Evolutionary conservation across 1,284 basidiomycete genomes (phyloP).

Genomic region (Ceratobasidium sp.): DNA sequence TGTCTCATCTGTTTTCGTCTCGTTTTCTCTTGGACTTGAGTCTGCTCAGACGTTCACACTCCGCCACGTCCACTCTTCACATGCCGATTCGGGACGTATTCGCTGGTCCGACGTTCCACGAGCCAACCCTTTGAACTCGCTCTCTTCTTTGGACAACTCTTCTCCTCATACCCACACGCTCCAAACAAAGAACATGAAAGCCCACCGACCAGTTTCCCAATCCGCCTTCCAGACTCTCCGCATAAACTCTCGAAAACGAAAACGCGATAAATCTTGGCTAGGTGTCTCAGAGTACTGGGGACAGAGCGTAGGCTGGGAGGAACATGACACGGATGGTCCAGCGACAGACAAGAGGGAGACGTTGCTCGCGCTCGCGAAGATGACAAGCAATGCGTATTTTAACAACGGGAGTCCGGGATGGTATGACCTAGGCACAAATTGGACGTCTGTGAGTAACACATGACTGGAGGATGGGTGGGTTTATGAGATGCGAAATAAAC

Average conservation of each 20-base stretch:
- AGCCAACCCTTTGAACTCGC: background rate
- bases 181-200: background rate
- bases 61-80: slow-evolving; percentile 18
- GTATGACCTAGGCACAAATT: slow-evolving; percentile 77
- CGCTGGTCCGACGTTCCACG: slow-evolving; percentile 13
- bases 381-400: slow-evolving; percentile 92
- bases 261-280: slow-evolving; percentile 46
- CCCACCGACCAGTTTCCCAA: slow-evolving; percentile 7
- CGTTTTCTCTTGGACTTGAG: background rate
- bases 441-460: slow-evolving; percentile 70
- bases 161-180: slow-evolving; percentile 45
- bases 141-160: slow-evolving; percentile 46
- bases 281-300: too few relatives aligned
- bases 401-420: slow-evolving; percentile 69
- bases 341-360: slow-evolving; percentile 82
- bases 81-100: slow-evolving; percentile 31
- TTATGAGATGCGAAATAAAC: too few relatives aligned
- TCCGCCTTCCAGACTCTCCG: slow-evolving; percentile 12
- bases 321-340: slow-evolving; percentile 69
- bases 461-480: too few relatives aligned
- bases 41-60: slow-evolving; percentile 9
- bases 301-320: slow-evolving; percentile 61
- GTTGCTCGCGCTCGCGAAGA: slow-evolving; percentile 87
- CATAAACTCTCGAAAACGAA: background rate
- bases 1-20: slow-evolving; percentile 47